A percentile compares a stretch with the other conserved stretches of the same genome.
Evolutionary conservation across 805 yeast genomes (phyloP).

Genomic region (Metschnikowia picachoensis): DNA sequence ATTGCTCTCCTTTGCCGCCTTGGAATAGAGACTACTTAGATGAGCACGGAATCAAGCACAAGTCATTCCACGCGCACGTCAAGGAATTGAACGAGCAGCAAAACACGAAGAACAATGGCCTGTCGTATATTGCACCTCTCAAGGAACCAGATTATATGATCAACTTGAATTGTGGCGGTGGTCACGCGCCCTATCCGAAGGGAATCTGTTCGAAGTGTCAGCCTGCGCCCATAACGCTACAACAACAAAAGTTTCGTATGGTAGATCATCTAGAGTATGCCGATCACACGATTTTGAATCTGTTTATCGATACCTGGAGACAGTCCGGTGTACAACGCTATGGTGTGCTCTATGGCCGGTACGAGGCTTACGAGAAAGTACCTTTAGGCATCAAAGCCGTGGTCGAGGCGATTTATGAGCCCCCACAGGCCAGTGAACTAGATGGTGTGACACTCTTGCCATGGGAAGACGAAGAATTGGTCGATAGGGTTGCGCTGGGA

Average conservation of each 20-base stretch:
- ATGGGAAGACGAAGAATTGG: conserved; percentile 52
- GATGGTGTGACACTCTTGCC: conserved; percentile 70
- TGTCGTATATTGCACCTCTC: conserved; percentile 74
- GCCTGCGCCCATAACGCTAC: conserved; percentile 91
- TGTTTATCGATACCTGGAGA: conserved; percentile 92
- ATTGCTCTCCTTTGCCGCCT: conserved; percentile 93
- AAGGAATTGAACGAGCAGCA: conserved; percentile 65
- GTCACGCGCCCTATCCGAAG: conserved; percentile 91
- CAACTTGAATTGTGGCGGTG: conserved; percentile 60
- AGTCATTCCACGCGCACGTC: conserved; percentile 80
- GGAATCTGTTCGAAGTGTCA: conserved; percentile 97
- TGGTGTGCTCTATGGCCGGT: conserved; percentile 81
- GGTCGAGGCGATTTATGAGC: conserved; percentile 91
- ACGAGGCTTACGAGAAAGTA: conserved; percentile 71
- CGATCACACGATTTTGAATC: conserved; percentile 65
- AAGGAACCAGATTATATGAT: conserved; percentile 68
- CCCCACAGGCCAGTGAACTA: conserved; percentile 79
- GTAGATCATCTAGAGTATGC: conserved; percentile 96
- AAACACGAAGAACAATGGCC: conserved; percentile 55
- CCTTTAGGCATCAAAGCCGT: conserved; percentile 94
- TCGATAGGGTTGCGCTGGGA: conserved; percentile 49
- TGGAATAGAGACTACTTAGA: conserved; percentile 80
- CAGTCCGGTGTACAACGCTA: conserved; percentile 79
- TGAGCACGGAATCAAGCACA: conserved; percentile 77
- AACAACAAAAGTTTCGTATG: conserved; percentile 87